Evolutionary conservation across 371 early-diverging fungal genomes (phyloP).

Genomic region (Rhizopus stolonifer): DNA sequence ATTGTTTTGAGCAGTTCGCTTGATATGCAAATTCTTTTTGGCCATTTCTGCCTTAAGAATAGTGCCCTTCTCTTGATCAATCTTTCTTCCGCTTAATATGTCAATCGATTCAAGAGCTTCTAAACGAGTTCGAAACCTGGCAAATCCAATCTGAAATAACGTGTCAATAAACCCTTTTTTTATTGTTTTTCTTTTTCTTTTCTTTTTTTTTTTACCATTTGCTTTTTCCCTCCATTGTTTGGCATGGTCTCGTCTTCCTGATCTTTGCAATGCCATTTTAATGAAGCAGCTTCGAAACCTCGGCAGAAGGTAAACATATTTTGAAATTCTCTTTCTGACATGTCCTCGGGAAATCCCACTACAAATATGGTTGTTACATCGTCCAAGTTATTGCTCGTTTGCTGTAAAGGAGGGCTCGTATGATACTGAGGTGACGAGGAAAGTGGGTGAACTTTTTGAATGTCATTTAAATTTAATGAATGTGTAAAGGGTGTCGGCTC

Average conservation of each 20-base stretch:
- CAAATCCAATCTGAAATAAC: conserved; percentile 42
- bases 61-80: conserved; percentile 38
- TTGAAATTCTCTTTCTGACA: conserved; percentile 95
- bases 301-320: conserved; percentile 95
- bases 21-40: conserved; percentile 51
- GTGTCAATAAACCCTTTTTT: conserved; percentile 1
- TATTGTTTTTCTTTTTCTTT: not conserved
- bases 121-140: conserved; percentile 39
- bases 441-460: conserved; percentile 26
- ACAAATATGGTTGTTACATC: conserved; percentile 95
- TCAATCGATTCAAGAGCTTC: conserved; percentile 41
- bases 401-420: conserved; percentile 5
- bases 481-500: conserved; percentile 26
- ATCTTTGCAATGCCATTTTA: conserved; percentile 79
- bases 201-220: conserved; percentile 73
- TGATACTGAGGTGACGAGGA: conserved; percentile 17
- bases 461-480: conserved; percentile 26
- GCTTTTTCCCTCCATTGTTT: conserved; percentile 60
- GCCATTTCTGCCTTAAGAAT: conserved; percentile 50
- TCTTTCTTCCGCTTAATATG: conserved; percentile 34
- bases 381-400: conserved; percentile 29
- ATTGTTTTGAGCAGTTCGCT: conserved; percentile 24
- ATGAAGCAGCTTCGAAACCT: conserved; percentile 93
- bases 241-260: conserved; percentile 36
- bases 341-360: conserved; percentile 96